Percentiles rank a stretch among this genome's conserved stretches.
These are phyloP conservation scores for Magnaporthales sp. DNA, from an alignment of 2,329 filamentous ascomycete species.

Conservation along the genomic window DNA sequence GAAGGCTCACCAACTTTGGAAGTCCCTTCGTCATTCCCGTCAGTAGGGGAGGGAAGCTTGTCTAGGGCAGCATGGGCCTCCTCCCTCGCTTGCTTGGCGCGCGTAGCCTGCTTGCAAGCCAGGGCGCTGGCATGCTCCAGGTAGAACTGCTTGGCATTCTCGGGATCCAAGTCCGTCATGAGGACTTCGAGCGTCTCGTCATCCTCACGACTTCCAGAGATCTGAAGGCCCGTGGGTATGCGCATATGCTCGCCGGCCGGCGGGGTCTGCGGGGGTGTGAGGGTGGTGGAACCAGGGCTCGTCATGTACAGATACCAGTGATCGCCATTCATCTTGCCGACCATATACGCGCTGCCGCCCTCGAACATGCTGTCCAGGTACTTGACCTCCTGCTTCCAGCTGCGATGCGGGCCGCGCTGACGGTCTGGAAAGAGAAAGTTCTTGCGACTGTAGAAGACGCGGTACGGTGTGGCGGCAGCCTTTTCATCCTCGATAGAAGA, in stretches of 20 bases:
- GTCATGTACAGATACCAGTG: conserved; percentile 99
- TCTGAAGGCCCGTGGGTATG: conserved; percentile 41
- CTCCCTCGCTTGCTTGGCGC: conserved; percentile 55
- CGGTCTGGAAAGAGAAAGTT: conserved; percentile 95
- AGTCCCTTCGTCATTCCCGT: too few species aligned
- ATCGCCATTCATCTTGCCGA: conserved; percentile 99
- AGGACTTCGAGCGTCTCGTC: conserved; percentile 72
- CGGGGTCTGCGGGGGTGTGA: conserved; percentile 75
- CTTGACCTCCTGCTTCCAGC: conserved; percentile 94
- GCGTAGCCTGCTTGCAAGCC: conserved; percentile 69
- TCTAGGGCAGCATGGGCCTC: conserved; percentile 57
- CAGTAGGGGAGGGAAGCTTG: too few species aligned
- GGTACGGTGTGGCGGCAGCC: conserved; percentile 78
- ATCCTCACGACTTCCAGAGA: conserved; percentile 31
- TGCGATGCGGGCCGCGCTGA: conserved; percentile 88
- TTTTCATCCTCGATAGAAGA: conserved; percentile 56
- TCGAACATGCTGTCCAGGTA: conserved; percentile 88
- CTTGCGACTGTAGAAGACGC: conserved; percentile 98
- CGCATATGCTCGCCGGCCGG: conserved; percentile 34
- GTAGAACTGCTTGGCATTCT: conserved; percentile 65
- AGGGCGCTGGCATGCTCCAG: conserved; percentile 72
- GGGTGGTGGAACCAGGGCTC: conserved; percentile 59
- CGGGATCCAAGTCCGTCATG: conserved; percentile 62
- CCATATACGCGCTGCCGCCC: conserved; percentile 96
- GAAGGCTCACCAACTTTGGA: too few species aligned